Conservation (phyloP, 768 basidiomycete species). For the Astraeus odoratus region DNA sequence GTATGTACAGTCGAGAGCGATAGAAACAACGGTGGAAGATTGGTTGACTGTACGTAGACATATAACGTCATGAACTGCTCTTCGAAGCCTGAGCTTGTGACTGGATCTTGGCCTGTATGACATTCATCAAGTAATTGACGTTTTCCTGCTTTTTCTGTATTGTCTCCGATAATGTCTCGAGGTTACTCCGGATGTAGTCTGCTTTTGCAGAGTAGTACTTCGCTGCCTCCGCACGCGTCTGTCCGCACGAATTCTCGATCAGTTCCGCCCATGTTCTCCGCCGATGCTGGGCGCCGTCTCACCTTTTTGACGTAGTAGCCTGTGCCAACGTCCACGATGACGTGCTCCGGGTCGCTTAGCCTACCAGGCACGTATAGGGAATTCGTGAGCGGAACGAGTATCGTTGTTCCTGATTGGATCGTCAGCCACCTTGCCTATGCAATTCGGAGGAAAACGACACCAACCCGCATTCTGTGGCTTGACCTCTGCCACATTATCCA, state of each 20-base stretch:
- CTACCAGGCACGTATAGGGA: slow-evolving; percentile 95
- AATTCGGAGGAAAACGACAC: slow-evolving; percentile 5
- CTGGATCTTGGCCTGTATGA: slow-evolving; percentile 63
- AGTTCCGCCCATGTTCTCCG: background rate
- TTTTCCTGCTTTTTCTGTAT: slow-evolving; percentile 91
- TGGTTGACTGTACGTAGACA: background rate
- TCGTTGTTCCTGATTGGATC: slow-evolving; percentile 61
- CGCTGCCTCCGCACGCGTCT: slow-evolving; percentile 77
- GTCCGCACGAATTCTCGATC: slow-evolving; percentile 6
- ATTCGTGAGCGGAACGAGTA: slow-evolving; percentile 89
- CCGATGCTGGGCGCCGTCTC: slow-evolving; percentile 6
- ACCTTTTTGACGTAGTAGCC: slow-evolving; percentile 97
- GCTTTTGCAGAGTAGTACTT: slow-evolving; percentile 80
- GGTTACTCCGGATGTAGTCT: slow-evolving; percentile 73
- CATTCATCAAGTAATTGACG: slow-evolving; percentile 61
- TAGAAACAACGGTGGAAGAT: background rate
- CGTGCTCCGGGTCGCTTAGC: slow-evolving; percentile 73
- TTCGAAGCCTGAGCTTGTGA: slow-evolving; percentile 12
- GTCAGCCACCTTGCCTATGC: background rate
- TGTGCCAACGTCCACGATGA: slow-evolving; percentile 93
- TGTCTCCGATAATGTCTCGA: slow-evolving; percentile 82
- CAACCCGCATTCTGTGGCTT: slow-evolving; percentile 61
- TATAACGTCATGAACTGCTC: slow-evolving; percentile 14
- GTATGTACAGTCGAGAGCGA: background rate
- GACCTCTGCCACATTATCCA: slow-evolving; percentile 72